Evolutionary conservation across 169 alveolate species (phyloP).

Genomic region (Plasmodium coatneyi): DNA sequence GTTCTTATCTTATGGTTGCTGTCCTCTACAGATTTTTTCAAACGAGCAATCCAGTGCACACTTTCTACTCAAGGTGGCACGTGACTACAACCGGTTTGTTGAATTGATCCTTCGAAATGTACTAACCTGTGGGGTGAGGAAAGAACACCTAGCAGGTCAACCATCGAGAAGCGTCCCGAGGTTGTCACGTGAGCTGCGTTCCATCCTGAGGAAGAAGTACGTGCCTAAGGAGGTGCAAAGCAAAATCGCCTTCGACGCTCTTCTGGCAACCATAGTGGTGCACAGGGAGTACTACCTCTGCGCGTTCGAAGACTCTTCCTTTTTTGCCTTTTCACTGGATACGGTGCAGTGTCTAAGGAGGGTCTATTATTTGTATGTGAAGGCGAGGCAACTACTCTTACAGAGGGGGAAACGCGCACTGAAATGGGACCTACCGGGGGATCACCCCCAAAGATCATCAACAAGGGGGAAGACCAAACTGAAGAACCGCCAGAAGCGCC

Average conservation of each 20-base stretch:
- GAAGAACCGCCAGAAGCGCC: neutral
- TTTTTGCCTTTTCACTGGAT: conserved; percentile 24
- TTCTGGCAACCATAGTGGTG: conserved; percentile 18
- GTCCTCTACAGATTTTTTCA: conserved; percentile 36
- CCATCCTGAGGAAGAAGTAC: conserved; percentile 10
- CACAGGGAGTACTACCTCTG: conserved; percentile 5
- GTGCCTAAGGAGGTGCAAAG: conserved; percentile 11
- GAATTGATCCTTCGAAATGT: conserved; percentile 5
- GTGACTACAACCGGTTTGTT: conserved; percentile 37
- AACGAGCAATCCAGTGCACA: conserved; percentile 38
- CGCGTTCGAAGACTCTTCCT: neutral
- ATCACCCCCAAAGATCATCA: neutral
- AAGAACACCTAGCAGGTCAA: neutral
- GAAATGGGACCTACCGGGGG: neutral
- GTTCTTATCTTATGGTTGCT: conserved; percentile 38
- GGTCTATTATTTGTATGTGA: neutral
- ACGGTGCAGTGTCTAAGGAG: conserved; percentile 23
- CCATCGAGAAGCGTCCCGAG: neutral
- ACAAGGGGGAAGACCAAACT: neutral
- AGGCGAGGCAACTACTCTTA: conserved; percentile 7
- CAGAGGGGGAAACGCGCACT: neutral
- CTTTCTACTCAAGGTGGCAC: conserved; percentile 20
- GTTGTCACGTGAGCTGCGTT: neutral
- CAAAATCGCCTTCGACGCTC: conserved; percentile 21
- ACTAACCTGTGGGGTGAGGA: neutral